Percentiles rank a stretch among this genome's conserved stretches.
Conservation (phyloP, 306 rosid species). For the Sechiopsis laciniata region DNA sequence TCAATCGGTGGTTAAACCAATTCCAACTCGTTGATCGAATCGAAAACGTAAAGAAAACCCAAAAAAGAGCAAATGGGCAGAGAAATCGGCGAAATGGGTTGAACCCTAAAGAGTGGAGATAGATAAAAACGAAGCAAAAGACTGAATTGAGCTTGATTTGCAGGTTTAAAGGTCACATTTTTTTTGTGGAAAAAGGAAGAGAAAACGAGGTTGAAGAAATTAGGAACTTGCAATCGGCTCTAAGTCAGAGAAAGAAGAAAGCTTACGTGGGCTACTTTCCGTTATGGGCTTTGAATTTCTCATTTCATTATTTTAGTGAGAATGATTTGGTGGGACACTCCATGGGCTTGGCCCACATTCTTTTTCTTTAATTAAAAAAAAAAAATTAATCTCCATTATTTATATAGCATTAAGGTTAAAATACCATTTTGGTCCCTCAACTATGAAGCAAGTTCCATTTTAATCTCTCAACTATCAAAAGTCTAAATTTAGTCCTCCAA, state of each 20-base stretch:
- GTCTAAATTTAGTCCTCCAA: too few species aligned
- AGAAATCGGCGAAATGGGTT: conserved; percentile 23
- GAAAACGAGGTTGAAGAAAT: not conserved
- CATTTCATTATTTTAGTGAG: conserved; percentile 32
- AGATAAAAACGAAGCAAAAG: conserved; percentile 22
- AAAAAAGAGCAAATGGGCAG: conserved; percentile 2
- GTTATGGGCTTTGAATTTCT: conserved; percentile 36
- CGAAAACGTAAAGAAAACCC: conserved; percentile 14
- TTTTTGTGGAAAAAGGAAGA: not conserved
- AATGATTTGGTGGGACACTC: conserved; percentile 53
- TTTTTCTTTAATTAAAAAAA: not conserved
- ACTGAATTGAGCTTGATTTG: conserved; percentile 40
- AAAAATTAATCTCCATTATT: not conserved
- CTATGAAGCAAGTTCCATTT: too few species aligned
- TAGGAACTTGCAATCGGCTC: not conserved
- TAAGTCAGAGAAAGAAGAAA: conserved; percentile 17
- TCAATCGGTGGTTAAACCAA: conserved; percentile 37
- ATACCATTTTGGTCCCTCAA: too few species aligned
- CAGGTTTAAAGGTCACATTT: conserved; percentile 24
- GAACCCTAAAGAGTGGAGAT: conserved; percentile 28
- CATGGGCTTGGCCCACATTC: conserved; percentile 49
- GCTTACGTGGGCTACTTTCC: conserved; percentile 31
- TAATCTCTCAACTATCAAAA: too few species aligned
- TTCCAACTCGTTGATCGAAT: conserved; percentile 18
- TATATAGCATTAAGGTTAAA: not conserved